Base-by-base conservation (phyloP, 176 grass and related monocot genomes). In the Avena eriantha region DNA sequence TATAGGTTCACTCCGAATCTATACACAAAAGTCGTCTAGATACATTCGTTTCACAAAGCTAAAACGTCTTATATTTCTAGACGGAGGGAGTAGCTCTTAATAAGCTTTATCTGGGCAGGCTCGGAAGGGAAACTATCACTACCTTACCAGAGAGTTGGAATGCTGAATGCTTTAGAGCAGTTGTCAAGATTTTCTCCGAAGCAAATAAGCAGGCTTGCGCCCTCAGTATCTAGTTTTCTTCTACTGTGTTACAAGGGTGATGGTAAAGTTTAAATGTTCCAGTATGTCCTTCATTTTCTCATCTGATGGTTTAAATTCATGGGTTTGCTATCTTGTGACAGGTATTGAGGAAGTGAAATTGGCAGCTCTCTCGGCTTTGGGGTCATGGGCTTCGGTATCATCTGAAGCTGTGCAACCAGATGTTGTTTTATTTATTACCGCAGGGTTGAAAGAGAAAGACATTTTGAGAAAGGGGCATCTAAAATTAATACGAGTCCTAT, bases 311-410 rank as follows among this genome's bases (percentile, higher is more conserved):
- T 33, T 60, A 53, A 18, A 45, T 76, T 91, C 51, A 81, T 84
- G 60, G 3, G 67, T 85, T 75, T 78, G 35, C 60, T 85, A 68
- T 74, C 58, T 83, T 73, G 87, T 94, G 77, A 86, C 75, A 98
- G 96, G 91, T 77, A 94, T 95, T 76, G 96, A 98, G 84, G 96
- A 98, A 79, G 96, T 98, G 83, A 98, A 95, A 88, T 59, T 98
- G 93, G 90, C 90, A 71, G 84, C 92, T 73, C 86, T 98, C 71
- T 90, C 80, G 74, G 86, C 90, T 60, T 84, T 98, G 85, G 86
- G 90, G 43, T 94, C 93, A 59, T 98, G 93, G 96, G 81, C 87
- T 79, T 91, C 47, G 4, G 86, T 79, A 81, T 95, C 90, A 86
- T 66, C 82, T 88, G 96, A 98, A 88, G 85, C 86, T 84, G 82